These are phyloP conservation scores for Neurospora sp. DNA, from an alignment of 495 filamentous ascomycete genomes.

Conservation along the genomic window DNA sequence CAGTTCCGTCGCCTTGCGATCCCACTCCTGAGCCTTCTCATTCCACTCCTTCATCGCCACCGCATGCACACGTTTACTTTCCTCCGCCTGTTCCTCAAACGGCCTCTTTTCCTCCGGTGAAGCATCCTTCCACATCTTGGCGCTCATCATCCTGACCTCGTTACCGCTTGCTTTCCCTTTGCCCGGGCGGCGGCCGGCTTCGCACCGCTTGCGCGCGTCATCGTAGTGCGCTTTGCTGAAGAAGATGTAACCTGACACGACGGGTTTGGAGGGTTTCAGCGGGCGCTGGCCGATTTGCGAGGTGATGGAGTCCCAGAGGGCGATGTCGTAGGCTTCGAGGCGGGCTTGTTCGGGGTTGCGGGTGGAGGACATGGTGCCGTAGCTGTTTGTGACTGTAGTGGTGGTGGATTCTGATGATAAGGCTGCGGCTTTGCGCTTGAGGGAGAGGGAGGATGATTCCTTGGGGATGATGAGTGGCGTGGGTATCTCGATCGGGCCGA, in stretches of 20 bases:
- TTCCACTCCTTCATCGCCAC: constrained; percentile 49
- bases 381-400: background rate
- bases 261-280: constrained; percentile 54
- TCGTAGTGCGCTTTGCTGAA: constrained; percentile 77
- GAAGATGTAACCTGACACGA: constrained; percentile 63
- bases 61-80: constrained; percentile 53
- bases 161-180: constrained; percentile 56
- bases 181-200: constrained; percentile 51
- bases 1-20: constrained; percentile 48
- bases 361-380: constrained; percentile 4
- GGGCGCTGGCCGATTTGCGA: constrained; percentile 64
- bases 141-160: constrained; percentile 71
- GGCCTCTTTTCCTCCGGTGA: constrained; percentile 56
- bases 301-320: constrained; percentile 59
- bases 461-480: constrained; percentile 62
- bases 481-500: constrained; percentile 65
- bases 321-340: constrained; percentile 59
- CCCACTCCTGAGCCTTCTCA: constrained; percentile 55
- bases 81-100: constrained; percentile 61
- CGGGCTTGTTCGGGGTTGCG: constrained; percentile 43
- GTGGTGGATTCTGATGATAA: background rate
- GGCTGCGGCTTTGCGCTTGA: constrained; percentile 45
- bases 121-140: constrained; percentile 82
- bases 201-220: constrained; percentile 60
- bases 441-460: constrained; percentile 27